A percentile compares a stretch with the other conserved stretches of the same genome.
These are phyloP conservation scores for Angomonas ambiguus DNA, from an alignment of 208 protist genomes.

Conservation along the genomic window DNA sequence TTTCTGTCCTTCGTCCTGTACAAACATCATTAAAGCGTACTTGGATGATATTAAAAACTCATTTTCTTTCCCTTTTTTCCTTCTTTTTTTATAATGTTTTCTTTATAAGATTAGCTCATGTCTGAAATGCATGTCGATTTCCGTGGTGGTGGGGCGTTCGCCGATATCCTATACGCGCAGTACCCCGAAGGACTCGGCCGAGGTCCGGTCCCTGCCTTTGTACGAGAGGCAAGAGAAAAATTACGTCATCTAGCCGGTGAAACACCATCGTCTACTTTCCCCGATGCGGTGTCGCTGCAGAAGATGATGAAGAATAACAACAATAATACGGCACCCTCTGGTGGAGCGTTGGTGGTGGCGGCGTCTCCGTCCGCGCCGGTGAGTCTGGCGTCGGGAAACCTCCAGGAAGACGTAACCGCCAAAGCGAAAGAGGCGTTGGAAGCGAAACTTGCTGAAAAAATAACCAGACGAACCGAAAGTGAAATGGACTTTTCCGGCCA, in stretches of 20 bases:
- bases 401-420: constrained; percentile 26
- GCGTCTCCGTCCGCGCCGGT: too few relatives aligned
- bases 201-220: neutral
- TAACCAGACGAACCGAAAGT: neutral
- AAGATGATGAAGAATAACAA: too few relatives aligned
- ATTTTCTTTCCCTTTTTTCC: neutral
- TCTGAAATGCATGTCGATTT: constrained; percentile 19
- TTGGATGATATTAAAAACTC: neutral
- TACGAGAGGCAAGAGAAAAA: neutral
- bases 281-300: neutral
- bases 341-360: neutral
- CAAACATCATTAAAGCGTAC: too few relatives aligned
- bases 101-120: neutral
- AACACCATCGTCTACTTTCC: neutral
- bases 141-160: constrained; percentile 63
- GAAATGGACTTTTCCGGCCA: constrained; percentile 30
- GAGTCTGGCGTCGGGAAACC: neutral
- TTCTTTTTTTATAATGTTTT: constrained; percentile 3
- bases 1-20: too few relatives aligned
- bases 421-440: constrained; percentile 33
- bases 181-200: constrained; percentile 56
- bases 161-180: constrained; percentile 55
- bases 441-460: constrained; percentile 15
- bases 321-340: neutral
- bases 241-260: neutral